Base-by-base conservation (phyloP, 1,284 basidiomycete species). In the Cryptococcus jaspeensis region DNA sequence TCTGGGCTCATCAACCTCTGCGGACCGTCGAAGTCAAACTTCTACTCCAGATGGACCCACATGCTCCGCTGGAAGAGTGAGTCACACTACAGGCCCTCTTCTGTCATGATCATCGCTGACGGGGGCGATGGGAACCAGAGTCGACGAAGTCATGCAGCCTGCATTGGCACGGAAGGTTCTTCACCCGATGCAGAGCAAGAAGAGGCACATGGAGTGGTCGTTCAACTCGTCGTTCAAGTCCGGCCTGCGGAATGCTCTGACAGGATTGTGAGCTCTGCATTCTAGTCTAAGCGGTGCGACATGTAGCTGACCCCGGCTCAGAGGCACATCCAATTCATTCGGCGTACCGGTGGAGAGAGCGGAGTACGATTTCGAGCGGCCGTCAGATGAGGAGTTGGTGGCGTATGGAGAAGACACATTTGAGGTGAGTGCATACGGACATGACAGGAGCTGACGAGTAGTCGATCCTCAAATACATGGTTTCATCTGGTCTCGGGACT, bases 391-490 rank as follows among this genome's bases (percentile, higher is more conserved):
- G 39, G 82, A 82, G 18, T 80, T 97, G 28, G 91, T 97, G 72
- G 81, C 83, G 20, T 93, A 92, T 70, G 93, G 95, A 1, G 82
- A 94, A 39, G 87, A 91, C 63, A 85, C 90, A 56, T 99, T 96
- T 94, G 96, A 99, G 84, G 91, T 89, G 65, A 62, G 82, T 73
- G 41, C 46, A 32, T 37, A 48, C 25, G 22, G 16, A 28, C 36
- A 37, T 46, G 20, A 15, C 18, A 35, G 20, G 11, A 47, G 36
- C 39, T 44, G 35, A 55, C 13, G 18, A 12, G 12, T 64, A 92
- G 91, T 92, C 90, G 0, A 96, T 99, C 66, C 82, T 98, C 51
- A 94, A 98, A 77, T 99, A 91, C 75, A 97, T 99, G 94, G 96
- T 99, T 1, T 94, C 93, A 2, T 94, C 92, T 8, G 89, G 80